Evolutionary conservation across 257 asterid genomes (phyloP).

Genomic region (Fraxinus quadrangulata): DNA sequence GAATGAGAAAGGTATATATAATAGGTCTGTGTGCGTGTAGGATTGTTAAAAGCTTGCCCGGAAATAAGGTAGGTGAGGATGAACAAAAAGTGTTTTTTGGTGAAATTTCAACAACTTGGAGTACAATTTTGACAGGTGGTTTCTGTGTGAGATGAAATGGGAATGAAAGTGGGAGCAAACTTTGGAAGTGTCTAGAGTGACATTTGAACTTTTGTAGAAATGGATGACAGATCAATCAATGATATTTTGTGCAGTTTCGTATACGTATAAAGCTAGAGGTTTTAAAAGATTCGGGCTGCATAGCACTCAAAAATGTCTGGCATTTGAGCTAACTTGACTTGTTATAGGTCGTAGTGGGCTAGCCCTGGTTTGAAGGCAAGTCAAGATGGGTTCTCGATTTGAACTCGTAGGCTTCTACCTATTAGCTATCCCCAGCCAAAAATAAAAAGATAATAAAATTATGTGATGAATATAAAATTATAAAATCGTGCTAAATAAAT

Average conservation of each 20-base stretch:
- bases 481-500: too few relatives aligned
- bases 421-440: too few relatives aligned
- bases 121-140: not conserved
- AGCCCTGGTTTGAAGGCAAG: too few relatives aligned
- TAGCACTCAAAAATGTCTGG: too few relatives aligned
- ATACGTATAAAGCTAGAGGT: not conserved
- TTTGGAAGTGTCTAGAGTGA: not conserved
- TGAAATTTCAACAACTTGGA: not conserved
- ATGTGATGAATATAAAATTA: too few relatives aligned
- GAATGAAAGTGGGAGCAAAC: not conserved
- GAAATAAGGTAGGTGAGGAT: conserved; percentile 22
- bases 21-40: not conserved
- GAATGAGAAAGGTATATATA: not conserved
- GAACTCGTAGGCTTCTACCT: too few relatives aligned
- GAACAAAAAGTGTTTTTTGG: not conserved
- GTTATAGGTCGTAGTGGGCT: too few relatives aligned
- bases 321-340: too few relatives aligned
- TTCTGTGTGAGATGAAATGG: not conserved
- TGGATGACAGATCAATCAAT: not conserved
- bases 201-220: not conserved
- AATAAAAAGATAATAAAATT: too few relatives aligned
- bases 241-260: too few relatives aligned
- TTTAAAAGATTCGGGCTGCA: too few relatives aligned
- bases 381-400: too few relatives aligned
- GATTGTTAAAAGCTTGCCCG: not conserved